Conservation (phyloP, 1,139 yeast species). For the Tardiomyces depauwii region DNA sequence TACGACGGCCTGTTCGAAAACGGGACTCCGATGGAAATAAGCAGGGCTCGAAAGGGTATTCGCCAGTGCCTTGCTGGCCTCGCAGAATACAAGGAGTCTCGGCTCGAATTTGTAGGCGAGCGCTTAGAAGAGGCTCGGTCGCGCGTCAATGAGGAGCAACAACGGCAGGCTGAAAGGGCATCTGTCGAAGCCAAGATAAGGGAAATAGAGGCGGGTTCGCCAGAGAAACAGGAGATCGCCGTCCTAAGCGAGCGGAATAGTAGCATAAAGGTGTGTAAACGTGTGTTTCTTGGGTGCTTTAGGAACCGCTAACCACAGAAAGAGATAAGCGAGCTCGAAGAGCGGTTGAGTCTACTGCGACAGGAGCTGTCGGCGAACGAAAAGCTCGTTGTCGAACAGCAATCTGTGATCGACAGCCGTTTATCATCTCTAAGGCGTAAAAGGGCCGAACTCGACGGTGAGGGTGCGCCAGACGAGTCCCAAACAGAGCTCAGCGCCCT, state of each 20-base stretch:
- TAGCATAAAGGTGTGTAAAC: not conserved
- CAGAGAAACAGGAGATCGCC: slow-evolving; percentile 7
- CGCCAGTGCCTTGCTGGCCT: slow-evolving; percentile 10
- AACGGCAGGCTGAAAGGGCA: not conserved
- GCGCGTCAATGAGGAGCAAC: not conserved
- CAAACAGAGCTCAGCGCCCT: not conserved
- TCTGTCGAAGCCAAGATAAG: not conserved
- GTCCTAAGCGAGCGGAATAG: not conserved
- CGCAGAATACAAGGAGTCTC: slow-evolving; percentile 7
- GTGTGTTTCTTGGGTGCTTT: not conserved
- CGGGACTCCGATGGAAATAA: slow-evolving; percentile 8
- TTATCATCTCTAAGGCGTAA: slow-evolving; percentile 3
- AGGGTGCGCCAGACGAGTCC: not conserved
- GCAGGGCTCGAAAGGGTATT: slow-evolving; percentile 13
- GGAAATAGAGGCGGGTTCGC: slow-evolving; percentile 11
- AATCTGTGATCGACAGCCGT: slow-evolving; percentile 6
- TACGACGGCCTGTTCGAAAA: slow-evolving; percentile 14
- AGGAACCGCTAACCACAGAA: not conserved
- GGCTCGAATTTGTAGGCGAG: not conserved
- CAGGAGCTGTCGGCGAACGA: slow-evolving; percentile 2
- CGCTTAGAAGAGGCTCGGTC: not conserved
- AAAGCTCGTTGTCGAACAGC: slow-evolving; percentile 2
- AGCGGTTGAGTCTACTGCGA: slow-evolving; percentile 5
- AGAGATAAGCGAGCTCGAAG: slow-evolving; percentile 5
- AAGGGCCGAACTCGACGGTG: slow-evolving; percentile 3